These are phyloP conservation scores for Rhodomyrtus tomentosa DNA, from an alignment of 345 rosid genomes.

Conservation along the genomic window DNA sequence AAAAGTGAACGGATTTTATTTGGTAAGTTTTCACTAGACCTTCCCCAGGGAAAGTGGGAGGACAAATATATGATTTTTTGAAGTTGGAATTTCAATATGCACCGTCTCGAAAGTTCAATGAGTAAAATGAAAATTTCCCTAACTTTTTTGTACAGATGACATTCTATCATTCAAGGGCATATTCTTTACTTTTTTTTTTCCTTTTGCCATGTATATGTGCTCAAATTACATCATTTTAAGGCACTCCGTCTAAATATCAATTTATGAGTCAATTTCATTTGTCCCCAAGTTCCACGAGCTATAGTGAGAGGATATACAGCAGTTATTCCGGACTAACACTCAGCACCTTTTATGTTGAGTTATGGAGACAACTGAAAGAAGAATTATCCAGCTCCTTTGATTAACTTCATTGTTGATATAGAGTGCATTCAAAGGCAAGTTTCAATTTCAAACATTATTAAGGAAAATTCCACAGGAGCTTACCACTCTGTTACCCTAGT, in stretches of 20 bases:
- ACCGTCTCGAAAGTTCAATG: not conserved
- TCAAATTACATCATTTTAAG: not conserved
- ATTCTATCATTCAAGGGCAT: not conserved
- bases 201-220: too few relatives aligned
- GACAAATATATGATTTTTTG: not conserved
- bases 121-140: not conserved
- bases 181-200: not conserved
- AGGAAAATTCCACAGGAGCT: not conserved
- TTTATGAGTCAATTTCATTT: not conserved
- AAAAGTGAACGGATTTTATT: not conserved
- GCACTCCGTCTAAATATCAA: not conserved
- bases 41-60: not conserved
- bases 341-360: not conserved
- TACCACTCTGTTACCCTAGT: rapidly evolving
- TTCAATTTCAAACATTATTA: not conserved
- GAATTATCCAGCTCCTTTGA: not conserved
- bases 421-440: not conserved
- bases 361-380: not conserved
- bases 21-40: not conserved
- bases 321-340: not conserved
- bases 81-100: not conserved
- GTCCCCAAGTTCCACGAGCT: not conserved
- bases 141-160: not conserved
- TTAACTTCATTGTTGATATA: too few relatives aligned
- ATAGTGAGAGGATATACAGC: not conserved